Percentiles rank a stretch among this genome's conserved stretches.
Conservation (phyloP, 805 yeast species). For the Ogataea glucozyma region DNA sequence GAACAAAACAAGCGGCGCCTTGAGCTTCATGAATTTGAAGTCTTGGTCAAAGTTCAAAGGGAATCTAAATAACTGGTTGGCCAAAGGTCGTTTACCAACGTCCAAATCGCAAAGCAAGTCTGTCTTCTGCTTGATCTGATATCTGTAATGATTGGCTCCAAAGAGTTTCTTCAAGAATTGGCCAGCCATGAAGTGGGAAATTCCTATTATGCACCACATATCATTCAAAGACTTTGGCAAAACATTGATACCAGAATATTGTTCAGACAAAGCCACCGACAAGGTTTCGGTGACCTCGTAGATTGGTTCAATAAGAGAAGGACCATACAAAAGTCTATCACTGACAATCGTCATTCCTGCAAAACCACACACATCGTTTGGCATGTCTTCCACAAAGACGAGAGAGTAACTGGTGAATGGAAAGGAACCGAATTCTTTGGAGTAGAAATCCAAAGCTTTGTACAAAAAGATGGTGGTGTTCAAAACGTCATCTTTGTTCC, state of each 20-base stretch:
- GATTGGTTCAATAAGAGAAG: slow-evolving; percentile 76
- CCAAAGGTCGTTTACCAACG: slow-evolving; percentile 79
- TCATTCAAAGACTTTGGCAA: slow-evolving; percentile 79
- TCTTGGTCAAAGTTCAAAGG: slow-evolving; percentile 63
- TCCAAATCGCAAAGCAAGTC: slow-evolving; percentile 74
- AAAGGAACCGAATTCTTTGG: slow-evolving; percentile 88
- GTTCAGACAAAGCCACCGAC: slow-evolving; percentile 73
- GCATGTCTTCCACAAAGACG: slow-evolving; percentile 65
- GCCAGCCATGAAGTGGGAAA: slow-evolving; percentile 78
- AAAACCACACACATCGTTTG: slow-evolving; percentile 56
- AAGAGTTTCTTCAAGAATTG: slow-evolving; percentile 68
- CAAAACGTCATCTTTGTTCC: slow-evolving; percentile 51
- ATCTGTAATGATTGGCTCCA: slow-evolving; percentile 84
- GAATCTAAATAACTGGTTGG: slow-evolving; percentile 60
- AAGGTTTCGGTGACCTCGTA: slow-evolving; percentile 67
- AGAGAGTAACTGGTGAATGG: slow-evolving; percentile 84
- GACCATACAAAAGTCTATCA: slow-evolving; percentile 66
- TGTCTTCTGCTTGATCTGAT: slow-evolving; percentile 60
- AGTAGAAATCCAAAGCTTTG: slow-evolving; percentile 78
- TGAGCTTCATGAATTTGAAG: slow-evolving; percentile 67
- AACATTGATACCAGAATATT: slow-evolving; percentile 92
- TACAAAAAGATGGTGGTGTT: slow-evolving; percentile 78
- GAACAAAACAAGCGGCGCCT: slow-evolving; percentile 82
- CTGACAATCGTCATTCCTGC: slow-evolving; percentile 70
- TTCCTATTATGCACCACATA: slow-evolving; percentile 87